Base-by-base conservation (phyloP, 306 rosid species). In the Betula pendula region DNA sequence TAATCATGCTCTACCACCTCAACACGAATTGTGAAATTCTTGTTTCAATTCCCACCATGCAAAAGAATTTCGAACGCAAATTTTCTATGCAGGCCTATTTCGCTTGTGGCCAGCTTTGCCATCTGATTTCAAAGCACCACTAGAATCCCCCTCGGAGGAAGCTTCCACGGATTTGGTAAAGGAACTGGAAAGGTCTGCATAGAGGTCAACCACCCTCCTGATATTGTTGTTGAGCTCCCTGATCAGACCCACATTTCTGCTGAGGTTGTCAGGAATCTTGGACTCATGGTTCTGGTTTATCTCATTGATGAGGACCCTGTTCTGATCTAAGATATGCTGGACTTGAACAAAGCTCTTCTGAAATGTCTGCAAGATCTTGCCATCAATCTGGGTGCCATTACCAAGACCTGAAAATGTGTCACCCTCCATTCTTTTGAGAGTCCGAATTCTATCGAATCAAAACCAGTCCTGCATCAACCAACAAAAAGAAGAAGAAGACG, bases 281-380 rank as follows among this genome's bases (percentile, higher is more conserved):
- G 99, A 95, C 80, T 95, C 99, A 3, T 95, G 99, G 79, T 95
- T 95, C 80, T 95, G 97, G 90, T 95, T 95, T 83, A 95, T 95
- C 89, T 95, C 93, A 58, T 86, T 95, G 84, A 95, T 95, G 48
- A 95, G 93, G 55, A 95, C 60, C 88, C 95, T 85, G 81, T 95
- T 95, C 81, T 95, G 97, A 85, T 95, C 99, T 86, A 95, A 80
- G 59, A 95, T 90, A 74, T 87, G 76, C 77, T 95, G 99, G 11
- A 95, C 99, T 92, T 95, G 96, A 72, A 75, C 94, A 79, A 92
- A 95, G 85, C 79, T 95, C 82, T 87, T 89, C 85, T 95, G 87
- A 74, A 95, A 92, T 78, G 93, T 88, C 84, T 89, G 97, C 67
- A 91, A 70, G 20, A 95, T 63, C 83, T 88, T 90, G 70, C 89